Conservation (phyloP, 352 stramenopile genomes). For the Pythium biforme region DNA sequence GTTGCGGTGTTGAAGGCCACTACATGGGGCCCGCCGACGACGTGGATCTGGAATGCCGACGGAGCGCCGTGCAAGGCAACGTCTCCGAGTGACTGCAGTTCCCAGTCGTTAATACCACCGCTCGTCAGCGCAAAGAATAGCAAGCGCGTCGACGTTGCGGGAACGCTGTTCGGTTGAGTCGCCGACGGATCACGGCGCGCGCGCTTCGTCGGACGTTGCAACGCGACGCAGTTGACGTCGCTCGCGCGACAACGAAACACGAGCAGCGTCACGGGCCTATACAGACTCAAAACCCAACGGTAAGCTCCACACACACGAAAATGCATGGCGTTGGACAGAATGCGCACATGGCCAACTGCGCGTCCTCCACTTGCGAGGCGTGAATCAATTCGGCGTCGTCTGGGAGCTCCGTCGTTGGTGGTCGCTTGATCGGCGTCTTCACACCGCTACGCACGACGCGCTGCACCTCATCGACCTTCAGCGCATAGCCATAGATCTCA, state of each 20-base stretch:
- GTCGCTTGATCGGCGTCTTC: background rate
- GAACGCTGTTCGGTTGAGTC: background rate
- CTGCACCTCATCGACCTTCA: conserved; percentile 14
- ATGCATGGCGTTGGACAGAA: no score
- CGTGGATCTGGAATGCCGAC: conserved; percentile 4
- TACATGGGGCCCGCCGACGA: conserved; percentile 12
- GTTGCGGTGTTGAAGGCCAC: conserved; percentile 7
- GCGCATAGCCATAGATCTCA: background rate
- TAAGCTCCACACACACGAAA: no score
- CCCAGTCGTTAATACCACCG: background rate
- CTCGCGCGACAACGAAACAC: background rate
- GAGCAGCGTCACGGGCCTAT: conserved; percentile 15
- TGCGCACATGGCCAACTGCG: conserved; percentile 8
- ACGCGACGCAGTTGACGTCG: background rate
- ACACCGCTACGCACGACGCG: conserved; percentile 15
- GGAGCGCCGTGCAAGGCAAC: conserved; percentile 6
- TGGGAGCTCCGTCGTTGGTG: background rate
- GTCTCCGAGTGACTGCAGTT: conserved; percentile 14
- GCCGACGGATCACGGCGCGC: conserved; percentile 4
- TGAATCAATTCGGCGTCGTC: conserved; percentile 11
- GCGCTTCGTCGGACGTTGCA: conserved; percentile 13
- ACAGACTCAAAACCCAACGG: background rate
- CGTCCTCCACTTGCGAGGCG: conserved; percentile 11
- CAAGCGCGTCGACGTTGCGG: background rate
- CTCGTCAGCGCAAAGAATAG: conserved; percentile 8